phyloP scores from a whole-genome alignment of 805 yeast species.

The Alloascoidea africana region DNA sequence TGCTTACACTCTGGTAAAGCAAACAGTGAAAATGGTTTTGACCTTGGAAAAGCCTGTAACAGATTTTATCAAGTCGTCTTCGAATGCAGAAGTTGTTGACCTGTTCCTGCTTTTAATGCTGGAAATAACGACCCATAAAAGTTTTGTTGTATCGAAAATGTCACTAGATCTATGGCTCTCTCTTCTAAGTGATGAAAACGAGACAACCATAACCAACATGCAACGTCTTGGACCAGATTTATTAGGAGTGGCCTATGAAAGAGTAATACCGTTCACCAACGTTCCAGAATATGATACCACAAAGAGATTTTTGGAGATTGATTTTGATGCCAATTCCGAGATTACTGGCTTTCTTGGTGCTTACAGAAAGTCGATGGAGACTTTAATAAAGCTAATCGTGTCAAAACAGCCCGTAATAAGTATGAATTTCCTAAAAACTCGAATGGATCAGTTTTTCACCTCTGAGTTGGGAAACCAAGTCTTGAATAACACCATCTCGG shows the following conservation, averaged over 20 bases:
- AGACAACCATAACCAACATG: slow-evolving; percentile 37
- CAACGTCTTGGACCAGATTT: slow-evolving; percentile 37
- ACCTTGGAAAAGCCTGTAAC: too few species aligned
- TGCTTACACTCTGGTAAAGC: too few species aligned
- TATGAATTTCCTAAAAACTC: slow-evolving; percentile 51
- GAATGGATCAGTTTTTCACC: slow-evolving; percentile 49
- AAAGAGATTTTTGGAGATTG: slow-evolving; percentile 43
- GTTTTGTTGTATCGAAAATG: too few species aligned
- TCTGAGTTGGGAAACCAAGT: slow-evolving; percentile 41
- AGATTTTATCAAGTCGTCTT: too few species aligned
- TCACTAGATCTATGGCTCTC: slow-evolving; percentile 75
- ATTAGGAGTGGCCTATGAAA: slow-evolving; percentile 50
- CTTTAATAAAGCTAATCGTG: slow-evolving; percentile 58
- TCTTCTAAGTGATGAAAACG: slow-evolving; percentile 53
- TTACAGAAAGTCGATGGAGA: slow-evolving; percentile 59
- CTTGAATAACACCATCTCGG: too few species aligned
- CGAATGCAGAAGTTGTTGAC: too few species aligned
- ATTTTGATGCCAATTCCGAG: slow-evolving; percentile 64
- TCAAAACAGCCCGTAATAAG: slow-evolving; percentile 65
- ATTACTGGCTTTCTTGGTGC: slow-evolving; percentile 47
- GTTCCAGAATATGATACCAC: slow-evolving; percentile 42
- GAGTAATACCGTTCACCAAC: slow-evolving; percentile 45
- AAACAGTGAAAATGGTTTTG: too few species aligned
- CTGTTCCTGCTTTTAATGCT: too few species aligned
- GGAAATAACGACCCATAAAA: too few species aligned